Base-by-base conservation (phyloP, 139 green algal genomes). In the Chlamydomonas sp. region DNA sequence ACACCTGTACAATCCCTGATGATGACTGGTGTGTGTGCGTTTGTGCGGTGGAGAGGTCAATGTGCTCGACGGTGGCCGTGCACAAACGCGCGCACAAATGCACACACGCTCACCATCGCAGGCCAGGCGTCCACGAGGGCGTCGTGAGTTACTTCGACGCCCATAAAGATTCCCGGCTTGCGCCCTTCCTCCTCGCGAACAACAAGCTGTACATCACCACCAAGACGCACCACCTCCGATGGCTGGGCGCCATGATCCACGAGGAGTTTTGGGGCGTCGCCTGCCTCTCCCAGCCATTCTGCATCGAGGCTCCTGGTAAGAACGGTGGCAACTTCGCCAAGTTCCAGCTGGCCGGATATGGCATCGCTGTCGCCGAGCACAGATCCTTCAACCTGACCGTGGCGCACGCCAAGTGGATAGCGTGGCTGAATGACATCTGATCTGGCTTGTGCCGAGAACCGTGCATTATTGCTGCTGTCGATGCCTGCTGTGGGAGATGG, bases 201-300 rank as follows among this genome's bases (percentile, higher is more conserved):
- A 71, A 76, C 71, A 76, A 76, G 62, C 38, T 71, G 36, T 54
- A 54, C 61, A 31, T 68, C 30, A 66, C 33, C 34, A 48, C 33
- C 2, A 31, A 47, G 22, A 24, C 2, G 33, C 16, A 30, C 59
- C 58, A 65, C 28, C n/a, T 26, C 16, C 26, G 16, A 1, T 30
- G 31, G 30, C 59, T 48, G 59, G 10, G 35, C 1, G 59, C 33
- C 1, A 35, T 48, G 10, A 48, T 20, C 3, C 16, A 13, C 2
- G 10, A 48, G 5, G 30, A 31, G 31, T 6, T 4, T 1, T 3
- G 59, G 59, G 30, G 5, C 43, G 22, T 48, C 30, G 58, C 39
- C 39, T 50, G 39, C 39, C 8, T n/a, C 39, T n/a, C 39, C 39
- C 39, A 50, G 39, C 39, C 39, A 3, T 48, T 48, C 29, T 48